Conservation (phyloP, 1,284 basidiomycete species). For the Ceratobasidium sp. region DNA sequence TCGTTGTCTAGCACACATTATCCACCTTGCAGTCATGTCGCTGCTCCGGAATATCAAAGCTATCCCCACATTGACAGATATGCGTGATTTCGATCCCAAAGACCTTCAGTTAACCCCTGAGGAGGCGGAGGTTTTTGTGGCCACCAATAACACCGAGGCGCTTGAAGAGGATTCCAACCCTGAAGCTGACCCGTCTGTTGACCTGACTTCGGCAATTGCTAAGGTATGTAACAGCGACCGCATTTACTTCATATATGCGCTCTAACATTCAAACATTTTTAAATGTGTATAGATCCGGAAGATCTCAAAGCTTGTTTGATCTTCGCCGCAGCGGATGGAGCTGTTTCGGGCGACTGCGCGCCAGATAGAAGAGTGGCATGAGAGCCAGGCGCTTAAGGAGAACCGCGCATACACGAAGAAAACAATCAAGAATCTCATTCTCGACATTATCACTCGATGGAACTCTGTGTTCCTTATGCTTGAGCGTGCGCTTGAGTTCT, state of each 20-base stretch:
- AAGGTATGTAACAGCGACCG: too few species aligned
- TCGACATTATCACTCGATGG: background rate
- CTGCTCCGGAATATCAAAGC: background rate
- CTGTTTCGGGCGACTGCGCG: background rate
- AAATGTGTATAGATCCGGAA: background rate
- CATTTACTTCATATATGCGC: background rate
- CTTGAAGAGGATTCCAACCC: background rate
- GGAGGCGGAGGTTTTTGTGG: background rate
- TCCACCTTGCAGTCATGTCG: constrained; percentile 40
- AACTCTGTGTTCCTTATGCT: constrained; percentile 2
- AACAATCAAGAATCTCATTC: constrained; percentile 3
- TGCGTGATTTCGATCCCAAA: background rate
- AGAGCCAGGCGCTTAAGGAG: background rate
- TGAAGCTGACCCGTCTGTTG: background rate
- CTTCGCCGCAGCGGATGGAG: constrained; percentile 13
- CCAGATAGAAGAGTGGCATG: background rate
- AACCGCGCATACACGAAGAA: background rate
- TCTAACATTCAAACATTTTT: too few species aligned
- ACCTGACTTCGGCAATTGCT: background rate
- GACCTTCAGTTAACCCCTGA: background rate
- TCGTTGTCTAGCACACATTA: constrained; percentile 34
- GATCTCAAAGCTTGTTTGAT: background rate
- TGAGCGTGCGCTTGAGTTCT: background rate
- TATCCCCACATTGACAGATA: background rate
- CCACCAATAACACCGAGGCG: background rate